A percentile compares a stretch with the other conserved stretches of the same genome.
phyloP scores from a whole-genome alignment of 2,329 filamentous ascomycete genomes.

The Ophiostoma sp. region DNA sequence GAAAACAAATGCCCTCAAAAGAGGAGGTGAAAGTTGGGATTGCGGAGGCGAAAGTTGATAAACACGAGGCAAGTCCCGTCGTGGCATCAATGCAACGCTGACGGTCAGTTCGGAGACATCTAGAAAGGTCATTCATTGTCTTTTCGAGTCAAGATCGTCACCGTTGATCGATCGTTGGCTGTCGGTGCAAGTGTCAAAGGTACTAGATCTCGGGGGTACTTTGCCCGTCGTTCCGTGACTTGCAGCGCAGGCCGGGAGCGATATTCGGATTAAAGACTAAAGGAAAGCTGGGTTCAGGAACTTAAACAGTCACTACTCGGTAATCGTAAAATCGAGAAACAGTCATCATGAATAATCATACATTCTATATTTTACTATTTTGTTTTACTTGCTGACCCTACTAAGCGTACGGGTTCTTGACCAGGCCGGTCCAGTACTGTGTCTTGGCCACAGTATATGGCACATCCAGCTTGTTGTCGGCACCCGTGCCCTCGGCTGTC shows the following conservation, averaged over 20 bases:
- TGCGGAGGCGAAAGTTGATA: neutral
- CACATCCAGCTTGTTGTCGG: conserved; percentile 13
- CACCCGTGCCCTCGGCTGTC: conserved; percentile 17
- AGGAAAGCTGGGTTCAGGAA: too few relatives aligned
- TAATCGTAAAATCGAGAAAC: too few relatives aligned
- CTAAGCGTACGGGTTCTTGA: neutral
- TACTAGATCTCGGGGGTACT: neutral
- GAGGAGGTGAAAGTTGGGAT: neutral
- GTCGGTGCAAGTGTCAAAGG: neutral
- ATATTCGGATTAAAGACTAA: neutral
- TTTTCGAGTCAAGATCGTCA: neutral
- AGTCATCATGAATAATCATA: neutral
- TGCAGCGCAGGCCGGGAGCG: neutral
- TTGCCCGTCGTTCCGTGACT: neutral
- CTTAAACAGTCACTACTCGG: too few relatives aligned
- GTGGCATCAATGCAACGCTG: neutral
- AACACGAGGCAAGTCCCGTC: neutral
- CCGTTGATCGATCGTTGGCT: neutral
- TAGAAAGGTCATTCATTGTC: neutral
- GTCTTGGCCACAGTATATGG: conserved; percentile 14
- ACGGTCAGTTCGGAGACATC: neutral
- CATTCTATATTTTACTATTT: neutral
- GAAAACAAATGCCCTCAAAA: neutral
- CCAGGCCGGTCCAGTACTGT: conserved; percentile 22
- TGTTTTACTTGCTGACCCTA: neutral